A percentile compares a stretch with the other conserved stretches of the same genome.
phyloP scores from a whole-genome alignment of 768 basidiomycete species.

The Tubosaeta sp. region DNA sequence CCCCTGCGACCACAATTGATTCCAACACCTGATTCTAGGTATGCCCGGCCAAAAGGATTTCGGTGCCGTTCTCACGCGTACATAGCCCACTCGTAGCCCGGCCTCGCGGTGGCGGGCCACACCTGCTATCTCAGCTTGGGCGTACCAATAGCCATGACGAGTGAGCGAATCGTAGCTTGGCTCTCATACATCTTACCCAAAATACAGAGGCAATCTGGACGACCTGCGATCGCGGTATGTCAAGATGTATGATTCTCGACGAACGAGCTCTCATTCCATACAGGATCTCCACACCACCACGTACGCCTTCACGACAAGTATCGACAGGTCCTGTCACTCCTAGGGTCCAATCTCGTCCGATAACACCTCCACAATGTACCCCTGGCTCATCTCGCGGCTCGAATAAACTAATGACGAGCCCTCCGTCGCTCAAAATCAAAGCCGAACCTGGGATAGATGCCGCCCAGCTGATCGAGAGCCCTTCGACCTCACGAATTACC shows the following conservation, averaged over 20 bases:
- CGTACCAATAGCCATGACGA: constrained; percentile 3
- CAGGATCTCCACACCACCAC: constrained; percentile 19
- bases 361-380: constrained; percentile 6
- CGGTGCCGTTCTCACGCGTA: constrained; percentile 5
- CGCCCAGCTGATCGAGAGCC: constrained; percentile 48
- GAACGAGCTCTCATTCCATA: not conserved
- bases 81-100: constrained; percentile 21
- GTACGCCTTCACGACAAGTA: constrained; percentile 11
- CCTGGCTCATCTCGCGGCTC: not conserved
- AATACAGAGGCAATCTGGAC: constrained; percentile 5
- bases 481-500: constrained; percentile 46
- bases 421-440: constrained; percentile 1
- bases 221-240: constrained; percentile 15
- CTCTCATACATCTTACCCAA: constrained; percentile 1
- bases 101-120: constrained; percentile 16
- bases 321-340: constrained; percentile 16
- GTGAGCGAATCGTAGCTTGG: constrained; percentile 7
- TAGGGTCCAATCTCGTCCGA: constrained; percentile 8
- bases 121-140: not conserved
- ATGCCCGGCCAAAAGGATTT: not conserved
- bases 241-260: not conserved
- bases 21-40: constrained; percentile 34
- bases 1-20: constrained; percentile 19
- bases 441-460: constrained; percentile 49
- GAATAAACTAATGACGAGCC: not conserved